These are phyloP conservation scores for Aspergillus sp. DNA, from an alignment of 2,329 filamentous ascomycete genomes.

Conservation along the genomic window DNA sequence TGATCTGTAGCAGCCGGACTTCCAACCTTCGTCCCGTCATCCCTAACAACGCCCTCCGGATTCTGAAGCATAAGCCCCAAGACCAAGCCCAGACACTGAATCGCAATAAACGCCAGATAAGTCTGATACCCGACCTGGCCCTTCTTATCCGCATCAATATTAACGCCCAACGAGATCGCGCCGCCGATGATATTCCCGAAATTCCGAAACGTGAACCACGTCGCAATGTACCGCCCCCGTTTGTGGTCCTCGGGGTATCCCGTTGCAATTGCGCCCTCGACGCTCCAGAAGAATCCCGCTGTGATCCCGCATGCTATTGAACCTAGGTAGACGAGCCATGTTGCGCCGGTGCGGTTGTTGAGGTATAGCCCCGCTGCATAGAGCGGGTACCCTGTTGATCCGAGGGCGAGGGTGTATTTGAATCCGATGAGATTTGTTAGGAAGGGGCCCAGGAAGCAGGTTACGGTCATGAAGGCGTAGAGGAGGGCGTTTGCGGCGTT, in stretches of 20 bases:
- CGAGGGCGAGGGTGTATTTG: background rate
- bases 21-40: slow-evolving; percentile 34
- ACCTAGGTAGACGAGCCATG: background rate
- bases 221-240: slow-evolving; percentile 26
- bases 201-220: slow-evolving; percentile 45
- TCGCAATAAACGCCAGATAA: slow-evolving; percentile 49
- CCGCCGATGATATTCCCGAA: slow-evolving; percentile 51
- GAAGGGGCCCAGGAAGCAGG: background rate
- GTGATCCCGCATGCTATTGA: background rate
- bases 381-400: background rate
- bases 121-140: slow-evolving; percentile 22
- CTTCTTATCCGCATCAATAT: slow-evolving; percentile 36
- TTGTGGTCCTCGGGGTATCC: slow-evolving; percentile 36
- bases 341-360: background rate
- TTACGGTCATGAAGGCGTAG: background rate
- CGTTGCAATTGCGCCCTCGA: slow-evolving; percentile 35
- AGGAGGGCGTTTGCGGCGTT: background rate
- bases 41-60: slow-evolving; percentile 46
- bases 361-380: background rate
- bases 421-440: background rate
- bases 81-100: slow-evolving; percentile 48
- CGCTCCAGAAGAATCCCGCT: background rate
- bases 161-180: slow-evolving; percentile 52
- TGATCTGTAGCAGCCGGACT: background rate
- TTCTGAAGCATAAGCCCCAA: slow-evolving; percentile 46